A percentile compares a stretch with the other conserved stretches of the same genome.
phyloP scores from a whole-genome alignment of 352 stramenopile species.

The Phytophthora pluvialis region DNA sequence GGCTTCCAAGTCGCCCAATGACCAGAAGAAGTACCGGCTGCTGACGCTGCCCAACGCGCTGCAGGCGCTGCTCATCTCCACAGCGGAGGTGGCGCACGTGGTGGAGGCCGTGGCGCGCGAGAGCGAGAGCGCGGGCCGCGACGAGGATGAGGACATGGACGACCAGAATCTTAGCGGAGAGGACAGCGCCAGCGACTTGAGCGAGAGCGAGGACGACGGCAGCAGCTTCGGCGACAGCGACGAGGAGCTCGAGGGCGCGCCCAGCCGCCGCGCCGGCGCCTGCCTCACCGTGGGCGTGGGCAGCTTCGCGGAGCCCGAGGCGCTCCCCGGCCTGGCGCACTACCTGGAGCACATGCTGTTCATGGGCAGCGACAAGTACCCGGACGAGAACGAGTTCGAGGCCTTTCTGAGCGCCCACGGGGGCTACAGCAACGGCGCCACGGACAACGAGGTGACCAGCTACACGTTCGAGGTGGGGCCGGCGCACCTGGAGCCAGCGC shows the following conservation, averaged over 20 bases:
- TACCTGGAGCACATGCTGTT: conserved; percentile 98
- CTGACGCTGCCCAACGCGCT: conserved; percentile 81
- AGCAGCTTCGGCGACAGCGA: conserved; percentile 52
- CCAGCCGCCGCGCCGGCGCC: conserved; percentile 54
- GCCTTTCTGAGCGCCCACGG: conserved; percentile 88
- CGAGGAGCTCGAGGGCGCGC: conserved; percentile 28
- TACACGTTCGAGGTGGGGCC: conserved; percentile 94
- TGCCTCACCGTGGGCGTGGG: conserved; percentile 76
- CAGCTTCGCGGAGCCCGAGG: conserved; percentile 73
- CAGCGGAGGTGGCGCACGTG: conserved; percentile 47
- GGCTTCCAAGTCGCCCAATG: conserved; percentile 70
- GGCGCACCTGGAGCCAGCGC: conserved; percentile 59
- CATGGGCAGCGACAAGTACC: conserved; percentile 94
- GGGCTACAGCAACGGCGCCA: conserved; percentile 93
- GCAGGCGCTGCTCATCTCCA: conserved; percentile 79
- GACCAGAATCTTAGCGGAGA: conserved; percentile 9
- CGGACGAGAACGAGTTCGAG: conserved; percentile 94
- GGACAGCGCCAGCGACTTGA: conserved; percentile 41
- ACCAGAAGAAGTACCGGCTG: conserved; percentile 89
- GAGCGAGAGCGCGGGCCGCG: conserved; percentile 33
- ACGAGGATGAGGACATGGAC: conserved; percentile 35
- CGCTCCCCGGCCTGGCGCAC: conserved; percentile 86
- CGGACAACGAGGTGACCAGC: conserved; percentile 92
- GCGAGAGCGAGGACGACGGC: conserved; percentile 39
- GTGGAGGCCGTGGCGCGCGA: conserved; percentile 31